Conservation (phyloP, 228 moss, liverwort and hornwort genomes). For the Sphagnum fallax region DNA sequence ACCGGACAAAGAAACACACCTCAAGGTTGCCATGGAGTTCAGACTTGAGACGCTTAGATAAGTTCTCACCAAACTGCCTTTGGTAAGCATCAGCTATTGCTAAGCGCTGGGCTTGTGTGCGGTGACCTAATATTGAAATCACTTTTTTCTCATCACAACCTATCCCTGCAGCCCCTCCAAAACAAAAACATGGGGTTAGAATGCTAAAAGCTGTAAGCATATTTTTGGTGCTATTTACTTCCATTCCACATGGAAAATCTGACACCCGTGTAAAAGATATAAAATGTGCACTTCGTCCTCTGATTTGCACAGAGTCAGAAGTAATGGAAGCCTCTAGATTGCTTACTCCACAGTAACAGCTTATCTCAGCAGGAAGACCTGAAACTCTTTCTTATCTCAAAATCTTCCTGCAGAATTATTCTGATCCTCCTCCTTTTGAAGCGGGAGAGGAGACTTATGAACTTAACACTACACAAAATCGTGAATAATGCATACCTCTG, state of each 20-base stretch:
- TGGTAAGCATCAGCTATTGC: constrained; percentile 50
- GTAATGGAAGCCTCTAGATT: too few relatives aligned
- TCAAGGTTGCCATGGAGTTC: constrained; percentile 53
- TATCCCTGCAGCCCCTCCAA: constrained; percentile 17
- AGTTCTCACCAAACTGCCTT: constrained; percentile 35
- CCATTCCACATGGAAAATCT: too few relatives aligned
- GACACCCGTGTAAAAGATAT: too few relatives aligned
- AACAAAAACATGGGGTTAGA: background rate
- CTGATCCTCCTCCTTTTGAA: too few relatives aligned
- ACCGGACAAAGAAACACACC: constrained; percentile 6
- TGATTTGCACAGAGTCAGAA: background rate
- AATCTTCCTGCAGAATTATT: too few relatives aligned
- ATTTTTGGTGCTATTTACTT: too few relatives aligned
- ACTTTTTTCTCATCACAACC: constrained; percentile 54
- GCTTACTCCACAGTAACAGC: background rate
- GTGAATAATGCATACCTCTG: constrained; percentile 16
- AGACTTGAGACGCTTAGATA: constrained; percentile 34
- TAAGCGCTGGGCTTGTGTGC: constrained; percentile 35
- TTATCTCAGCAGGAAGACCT: too few relatives aligned
- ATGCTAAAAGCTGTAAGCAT: too few relatives aligned
- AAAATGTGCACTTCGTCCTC: too few relatives aligned
- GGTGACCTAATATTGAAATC: constrained; percentile 46
- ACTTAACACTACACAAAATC: too few relatives aligned
- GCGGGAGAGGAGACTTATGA: too few relatives aligned
- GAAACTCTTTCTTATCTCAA: too few relatives aligned